Conservation (phyloP, 2,329 filamentous ascomycete species). For the Graphilbum sp. region DNA sequence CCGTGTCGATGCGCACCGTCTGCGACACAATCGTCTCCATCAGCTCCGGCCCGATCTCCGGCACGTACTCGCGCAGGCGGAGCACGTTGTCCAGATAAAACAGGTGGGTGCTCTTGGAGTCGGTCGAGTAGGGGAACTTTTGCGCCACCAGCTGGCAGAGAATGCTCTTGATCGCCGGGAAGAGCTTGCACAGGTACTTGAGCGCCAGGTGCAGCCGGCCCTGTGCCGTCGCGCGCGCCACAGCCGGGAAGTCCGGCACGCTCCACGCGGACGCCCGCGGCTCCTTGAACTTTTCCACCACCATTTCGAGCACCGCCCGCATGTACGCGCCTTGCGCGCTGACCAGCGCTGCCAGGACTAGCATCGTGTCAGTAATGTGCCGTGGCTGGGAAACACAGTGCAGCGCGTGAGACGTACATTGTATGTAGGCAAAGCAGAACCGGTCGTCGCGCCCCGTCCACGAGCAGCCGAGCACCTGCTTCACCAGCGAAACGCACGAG, state of each 20-base stretch:
- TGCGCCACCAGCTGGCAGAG: slow-evolving; percentile 49
- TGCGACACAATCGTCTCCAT: slow-evolving; percentile 71
- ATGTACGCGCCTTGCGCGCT: slow-evolving; percentile 65
- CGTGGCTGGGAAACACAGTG: too few relatives aligned
- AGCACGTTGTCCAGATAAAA: slow-evolving; percentile 81
- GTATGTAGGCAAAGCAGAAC: slow-evolving; percentile 46
- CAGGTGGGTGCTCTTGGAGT: slow-evolving; percentile 63
- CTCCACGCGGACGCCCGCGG: slow-evolving; percentile 27
- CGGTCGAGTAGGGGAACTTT: slow-evolving; percentile 62
- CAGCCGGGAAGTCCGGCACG: slow-evolving; percentile 36
- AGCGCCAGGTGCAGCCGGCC: slow-evolving; percentile 61
- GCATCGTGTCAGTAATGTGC: too few relatives aligned
- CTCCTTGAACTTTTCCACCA: slow-evolving; percentile 61
- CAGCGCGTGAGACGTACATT: slow-evolving; percentile 5
- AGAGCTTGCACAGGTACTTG: slow-evolving; percentile 59
- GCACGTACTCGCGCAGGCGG: slow-evolving; percentile 58
- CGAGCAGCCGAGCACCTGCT: slow-evolving; percentile 39
- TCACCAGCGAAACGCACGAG: slow-evolving; percentile 41
- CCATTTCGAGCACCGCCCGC: slow-evolving; percentile 29
- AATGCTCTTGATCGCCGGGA: slow-evolving; percentile 60
- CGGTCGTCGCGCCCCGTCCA: slow-evolving; percentile 49
- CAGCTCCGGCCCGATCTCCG: slow-evolving; percentile 63
- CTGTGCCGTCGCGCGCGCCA: slow-evolving; percentile 50
- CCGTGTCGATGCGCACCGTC: slow-evolving; percentile 84
- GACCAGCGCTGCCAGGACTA: slow-evolving; percentile 52